Evolutionary conservation across 1,139 yeast genomes (phyloP).

Genomic region (Candida tropicalis): DNA sequence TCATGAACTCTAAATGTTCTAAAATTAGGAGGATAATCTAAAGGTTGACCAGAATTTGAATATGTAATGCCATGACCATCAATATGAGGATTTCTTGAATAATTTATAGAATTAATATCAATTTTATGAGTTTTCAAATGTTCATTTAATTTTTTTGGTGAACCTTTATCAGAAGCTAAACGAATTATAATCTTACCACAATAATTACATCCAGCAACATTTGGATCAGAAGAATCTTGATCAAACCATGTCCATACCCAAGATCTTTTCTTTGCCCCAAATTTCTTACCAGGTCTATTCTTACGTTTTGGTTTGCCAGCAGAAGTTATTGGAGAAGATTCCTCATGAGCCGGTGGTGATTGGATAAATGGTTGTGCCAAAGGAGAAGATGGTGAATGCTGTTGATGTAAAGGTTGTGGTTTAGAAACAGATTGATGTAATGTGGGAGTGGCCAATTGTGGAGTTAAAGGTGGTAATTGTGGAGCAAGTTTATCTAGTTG

Average conservation of each 20-base stretch:
- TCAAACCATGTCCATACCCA: slow-evolving; percentile 68
- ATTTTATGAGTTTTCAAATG: slow-evolving; percentile 60
- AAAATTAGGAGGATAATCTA: slow-evolving; percentile 18
- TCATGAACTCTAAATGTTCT: background rate
- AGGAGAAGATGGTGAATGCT: slow-evolving; percentile 16
- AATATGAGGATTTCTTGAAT: slow-evolving; percentile 36
- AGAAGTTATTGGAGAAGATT: background rate
- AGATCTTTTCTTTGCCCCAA: slow-evolving; percentile 60
- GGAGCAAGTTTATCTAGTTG: slow-evolving; percentile 1
- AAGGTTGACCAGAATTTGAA: slow-evolving; percentile 31
- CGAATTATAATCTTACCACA: slow-evolving; percentile 54
- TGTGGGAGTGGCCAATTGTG: background rate
- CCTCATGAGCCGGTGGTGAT: background rate
- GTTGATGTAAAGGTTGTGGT: background rate
- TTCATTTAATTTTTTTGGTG: slow-evolving; percentile 60
- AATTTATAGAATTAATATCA: slow-evolving; percentile 37
- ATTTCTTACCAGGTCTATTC: slow-evolving; percentile 53
- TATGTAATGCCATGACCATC: slow-evolving; percentile 44
- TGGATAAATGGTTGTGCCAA: slow-evolving; percentile 1
- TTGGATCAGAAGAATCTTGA: slow-evolving; percentile 51
- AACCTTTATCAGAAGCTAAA: slow-evolving; percentile 56
- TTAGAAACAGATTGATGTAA: slow-evolving; percentile 2
- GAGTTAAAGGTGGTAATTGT: slow-evolving; percentile 4
- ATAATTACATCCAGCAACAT: slow-evolving; percentile 55
- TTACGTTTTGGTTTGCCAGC: slow-evolving; percentile 27